Conservation (phyloP, 768 basidiomycete genomes). For the Boletus vinaceobasis region DNA sequence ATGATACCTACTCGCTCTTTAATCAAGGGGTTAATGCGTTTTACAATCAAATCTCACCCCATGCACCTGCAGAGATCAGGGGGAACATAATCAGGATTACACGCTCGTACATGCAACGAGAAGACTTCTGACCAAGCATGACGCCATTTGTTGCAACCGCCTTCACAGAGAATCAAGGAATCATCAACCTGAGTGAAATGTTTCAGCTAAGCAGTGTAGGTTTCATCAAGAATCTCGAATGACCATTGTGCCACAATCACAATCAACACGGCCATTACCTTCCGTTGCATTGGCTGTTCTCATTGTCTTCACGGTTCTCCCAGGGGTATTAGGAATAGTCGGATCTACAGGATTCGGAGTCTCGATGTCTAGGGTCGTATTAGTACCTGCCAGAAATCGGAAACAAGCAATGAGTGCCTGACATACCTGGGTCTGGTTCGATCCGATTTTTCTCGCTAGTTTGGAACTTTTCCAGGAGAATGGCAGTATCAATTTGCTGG, state of each 20-base stretch:
- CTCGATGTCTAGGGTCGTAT: constrained; percentile 28
- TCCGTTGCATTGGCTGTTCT: constrained; percentile 11
- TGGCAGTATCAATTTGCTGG: constrained; percentile 38
- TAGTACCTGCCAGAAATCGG: not conserved
- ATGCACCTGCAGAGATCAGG: constrained; percentile 32
- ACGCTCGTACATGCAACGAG: not conserved
- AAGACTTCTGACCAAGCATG: constrained; percentile 61
- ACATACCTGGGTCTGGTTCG: constrained; percentile 43
- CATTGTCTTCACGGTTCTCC: constrained; percentile 1
- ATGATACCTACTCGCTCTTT: constrained; percentile 50
- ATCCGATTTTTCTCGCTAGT: constrained; percentile 4
- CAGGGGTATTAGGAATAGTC: not conserved
- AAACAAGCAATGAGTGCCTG: constrained; percentile 34
- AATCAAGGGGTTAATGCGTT: not conserved
- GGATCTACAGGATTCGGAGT: constrained; percentile 24
- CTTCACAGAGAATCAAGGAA: constrained; percentile 60
- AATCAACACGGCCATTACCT: constrained; percentile 48
- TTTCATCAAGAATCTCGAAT: not conserved
- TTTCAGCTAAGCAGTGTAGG: not conserved
- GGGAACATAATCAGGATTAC: not conserved
- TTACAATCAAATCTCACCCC: constrained; percentile 27
- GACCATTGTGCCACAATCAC: constrained; percentile 67
- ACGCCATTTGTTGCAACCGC: constrained; percentile 69
- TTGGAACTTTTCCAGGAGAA: constrained; percentile 32
- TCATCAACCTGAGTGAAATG: constrained; percentile 48